Base-by-base conservation (phyloP, 352 stramenopile genomes). In the Elongisporangium anandrum region DNA sequence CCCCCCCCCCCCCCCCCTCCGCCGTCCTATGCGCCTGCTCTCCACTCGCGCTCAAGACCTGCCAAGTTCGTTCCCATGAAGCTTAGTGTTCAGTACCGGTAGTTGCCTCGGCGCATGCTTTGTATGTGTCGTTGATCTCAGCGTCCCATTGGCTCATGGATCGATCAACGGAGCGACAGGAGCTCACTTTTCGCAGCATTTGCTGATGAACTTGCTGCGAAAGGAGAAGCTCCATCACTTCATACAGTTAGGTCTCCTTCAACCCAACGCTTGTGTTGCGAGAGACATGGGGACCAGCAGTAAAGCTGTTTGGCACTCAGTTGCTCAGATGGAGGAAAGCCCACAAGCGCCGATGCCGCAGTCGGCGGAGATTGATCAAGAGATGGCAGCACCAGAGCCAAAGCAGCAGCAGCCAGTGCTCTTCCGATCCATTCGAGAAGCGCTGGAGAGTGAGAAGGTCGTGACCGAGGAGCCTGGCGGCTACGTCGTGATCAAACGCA, bases 391-490 rank as follows among this genome's bases (percentile, higher is more conserved):
- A 2, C 10, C 24, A 10, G 15, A n/a, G 3, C 3, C 21, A 0
- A 21, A 15, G 41, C n/a, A 29, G 5, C 17, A n/a, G 0, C 17
- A n/a, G 0, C 51, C 59, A 5, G 51, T 45, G 39, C 59, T 81
- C 23, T 85, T 80, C 51, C 56, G 65, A 26, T 85, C 75, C 3
- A 65, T 85, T 23, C 72, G 72, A 34, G 75, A 78, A 52, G 75
- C 75, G 15, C 58, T 85, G 9, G 64, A 71, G 29, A 81, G 68
- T 51, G 69, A 75, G 4, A 67, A 70, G 48, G 52, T 29, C 16
- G 45, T 52, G 45, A 52, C 20, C 1, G 65, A 80, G 63, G 63
- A 76, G 22, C 54, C 68, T 19, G 63, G 73, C 5, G 73, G 70
- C 22, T 75, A 77, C 24, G 64, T 75, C 38, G 67, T 77, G 39